These are phyloP conservation scores for Aspergillus persii DNA, from an alignment of 2,329 filamentous ascomycete genomes.

Conservation along the genomic window DNA sequence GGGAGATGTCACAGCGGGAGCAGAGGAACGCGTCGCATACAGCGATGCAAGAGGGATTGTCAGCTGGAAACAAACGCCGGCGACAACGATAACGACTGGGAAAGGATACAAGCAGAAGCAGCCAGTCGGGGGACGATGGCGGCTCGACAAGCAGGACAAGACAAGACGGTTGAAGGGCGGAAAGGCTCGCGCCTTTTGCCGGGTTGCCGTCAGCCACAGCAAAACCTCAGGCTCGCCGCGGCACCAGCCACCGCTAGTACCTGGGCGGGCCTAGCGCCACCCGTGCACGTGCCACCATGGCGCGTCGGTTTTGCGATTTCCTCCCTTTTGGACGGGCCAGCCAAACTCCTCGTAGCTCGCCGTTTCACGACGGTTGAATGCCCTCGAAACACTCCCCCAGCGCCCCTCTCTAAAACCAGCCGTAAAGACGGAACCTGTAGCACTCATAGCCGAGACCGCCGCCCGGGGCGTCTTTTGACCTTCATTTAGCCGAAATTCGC, in stretches of 20 bases:
- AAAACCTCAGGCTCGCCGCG: neutral
- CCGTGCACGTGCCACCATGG: conserved; percentile 4
- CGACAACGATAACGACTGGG: no score
- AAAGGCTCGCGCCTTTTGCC: conserved; percentile 6
- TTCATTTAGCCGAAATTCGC: neutral
- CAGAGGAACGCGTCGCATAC: conserved; percentile 14
- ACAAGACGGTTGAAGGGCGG: conserved; percentile 9
- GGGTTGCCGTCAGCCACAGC: conserved; percentile 7
- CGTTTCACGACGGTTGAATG: neutral
- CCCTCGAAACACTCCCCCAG: neutral
- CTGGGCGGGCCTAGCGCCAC: conserved; percentile 7
- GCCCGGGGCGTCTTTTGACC: neutral
- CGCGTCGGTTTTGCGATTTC: conserved; percentile 4
- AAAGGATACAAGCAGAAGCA: neutral
- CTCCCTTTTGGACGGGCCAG: neutral
- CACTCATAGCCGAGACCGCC: neutral
- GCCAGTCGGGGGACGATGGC: neutral
- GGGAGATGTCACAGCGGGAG: neutral
- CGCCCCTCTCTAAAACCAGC: neutral
- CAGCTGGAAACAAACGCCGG: neutral
- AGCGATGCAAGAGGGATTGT: neutral
- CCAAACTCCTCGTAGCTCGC: neutral
- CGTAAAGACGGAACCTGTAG: neutral
- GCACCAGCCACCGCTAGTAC: conserved; percentile 11
- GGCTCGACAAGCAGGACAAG: neutral